Evolutionary conservation across 495 filamentous ascomycete species (phyloP), one percentile per base, ranked within the genome.

Genomic region (Clohesyomyces aquaticus): DNA sequence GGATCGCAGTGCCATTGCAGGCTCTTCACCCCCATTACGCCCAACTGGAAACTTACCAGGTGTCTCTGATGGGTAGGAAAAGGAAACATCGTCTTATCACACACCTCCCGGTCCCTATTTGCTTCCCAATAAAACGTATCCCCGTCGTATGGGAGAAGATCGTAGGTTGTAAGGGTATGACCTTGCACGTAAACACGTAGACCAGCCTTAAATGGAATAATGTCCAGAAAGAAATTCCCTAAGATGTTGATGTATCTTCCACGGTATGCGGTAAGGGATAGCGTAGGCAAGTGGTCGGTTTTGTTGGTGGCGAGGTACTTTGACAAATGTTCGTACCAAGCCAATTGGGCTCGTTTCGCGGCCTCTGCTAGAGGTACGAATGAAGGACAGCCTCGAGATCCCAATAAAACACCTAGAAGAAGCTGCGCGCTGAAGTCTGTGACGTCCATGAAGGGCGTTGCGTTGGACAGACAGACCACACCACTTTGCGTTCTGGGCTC

Each of bases 341-440:
- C 53, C 2, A 59, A 12, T 16, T n/a, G 45, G n/a, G 25, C 21
- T 9, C 10, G 19, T 19, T 22, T 29, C n/a, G 18, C 53, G 6
- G 21, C 4, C 53, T 56, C 18, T 41, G 55, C 55, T 12, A 48
- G 45, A 10, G 25, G 4, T 4, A 19, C 38, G 28, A 59, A 49
- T 4, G 11, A 19, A 27, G 19, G 10, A 9, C n/a, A 14, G 28
- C 14, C n/a, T 22, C 16, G 16, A 22, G 18, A 9, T 22, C 55
- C 43, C 27, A 59, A 42, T 21, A 59, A 41, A 6, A 32, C 26
- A 2, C 18, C 18, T 4, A 59, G 29, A 19, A 19, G 14, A 16
- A 59, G 21, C 55, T 59, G 55, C 22, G 55, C 55, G 10, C n/a
- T 41, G 27, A 59, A 59, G 46, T 59, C 55, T 8, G 41, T 48